Percentiles rank a stretch among this genome's conserved stretches.
These are phyloP conservation scores for Ascochyta rabiei DNA, from an alignment of 2,329 filamentous ascomycete species.

Conservation along the genomic window DNA sequence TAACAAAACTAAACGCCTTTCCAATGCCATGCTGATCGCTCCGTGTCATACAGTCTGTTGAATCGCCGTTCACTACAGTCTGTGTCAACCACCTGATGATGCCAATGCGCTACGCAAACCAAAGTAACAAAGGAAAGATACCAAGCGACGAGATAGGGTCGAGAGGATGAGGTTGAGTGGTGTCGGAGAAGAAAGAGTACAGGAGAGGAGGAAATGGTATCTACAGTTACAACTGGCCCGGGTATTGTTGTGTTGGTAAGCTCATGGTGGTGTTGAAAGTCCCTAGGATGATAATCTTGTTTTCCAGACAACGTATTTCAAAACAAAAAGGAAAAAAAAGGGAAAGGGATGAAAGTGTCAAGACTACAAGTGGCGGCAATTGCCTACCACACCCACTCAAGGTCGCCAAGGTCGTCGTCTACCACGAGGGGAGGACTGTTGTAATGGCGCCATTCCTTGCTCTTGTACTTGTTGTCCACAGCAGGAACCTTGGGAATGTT, in stretches of 20 bases:
- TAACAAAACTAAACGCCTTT: constrained; percentile 17
- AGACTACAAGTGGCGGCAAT: constrained; percentile 67
- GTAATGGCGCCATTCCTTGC: constrained; percentile 58
- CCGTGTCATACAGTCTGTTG: constrained; percentile 20
- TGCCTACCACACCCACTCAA: constrained; percentile 96
- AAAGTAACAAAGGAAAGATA: constrained; percentile 44
- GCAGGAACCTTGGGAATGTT: constrained; percentile 39
- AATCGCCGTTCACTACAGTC: constrained; percentile 20
- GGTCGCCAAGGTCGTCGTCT: constrained; percentile 73
- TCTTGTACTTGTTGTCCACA: constrained; percentile 52
- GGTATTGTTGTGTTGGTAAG: constrained; percentile 22
- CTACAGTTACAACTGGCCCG: constrained; percentile 46
- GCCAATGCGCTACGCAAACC: constrained; percentile 29
- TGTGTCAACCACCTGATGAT: constrained; percentile 20
- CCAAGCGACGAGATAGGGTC: constrained; percentile 34
- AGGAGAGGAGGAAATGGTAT: constrained; percentile 46
- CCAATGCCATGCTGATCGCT: constrained; percentile 19
- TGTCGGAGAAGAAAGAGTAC: constrained; percentile 17
- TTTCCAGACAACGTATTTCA: constrained; percentile 25
- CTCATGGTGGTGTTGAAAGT: constrained; percentile 20
- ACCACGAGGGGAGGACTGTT: constrained; percentile 31
- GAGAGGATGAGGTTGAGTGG: constrained; percentile 24
- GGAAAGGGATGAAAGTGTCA: constrained; percentile 48
- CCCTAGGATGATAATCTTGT: constrained; percentile 34
- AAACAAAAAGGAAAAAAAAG: constrained; percentile 26